These are phyloP conservation scores for Colletotrichum musicola DNA, from an alignment of 2,329 filamentous ascomycete species.

Conservation along the genomic window DNA sequence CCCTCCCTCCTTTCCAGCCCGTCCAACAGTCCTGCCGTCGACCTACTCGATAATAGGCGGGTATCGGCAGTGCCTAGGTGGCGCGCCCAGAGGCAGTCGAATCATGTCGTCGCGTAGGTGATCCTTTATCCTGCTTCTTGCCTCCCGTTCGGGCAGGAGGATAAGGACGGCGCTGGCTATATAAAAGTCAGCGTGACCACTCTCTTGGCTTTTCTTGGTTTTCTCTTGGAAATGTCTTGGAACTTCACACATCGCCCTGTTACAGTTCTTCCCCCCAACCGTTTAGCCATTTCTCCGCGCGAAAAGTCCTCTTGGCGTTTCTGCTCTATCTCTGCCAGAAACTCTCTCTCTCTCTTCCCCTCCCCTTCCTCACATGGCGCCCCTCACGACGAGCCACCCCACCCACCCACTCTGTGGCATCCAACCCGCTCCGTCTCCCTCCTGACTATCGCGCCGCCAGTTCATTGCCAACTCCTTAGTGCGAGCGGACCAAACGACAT, in stretches of 20 bases:
- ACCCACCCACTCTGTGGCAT: not conserved
- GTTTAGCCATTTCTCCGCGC: constrained; percentile 19
- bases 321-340: constrained; percentile 25
- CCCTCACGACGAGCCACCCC: not conserved
- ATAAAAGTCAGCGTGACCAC: constrained; percentile 30
- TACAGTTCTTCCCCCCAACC: not conserved
- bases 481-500: not conserved
- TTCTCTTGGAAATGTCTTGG: constrained; percentile 36
- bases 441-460: not conserved
- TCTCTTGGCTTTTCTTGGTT: constrained; percentile 37
- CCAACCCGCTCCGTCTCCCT: not conserved
- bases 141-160: constrained; percentile 35
- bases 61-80: constrained; percentile 24
- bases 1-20: not conserved
- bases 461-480: not conserved
- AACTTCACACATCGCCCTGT: not conserved
- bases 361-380: not conserved
- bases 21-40: not conserved
- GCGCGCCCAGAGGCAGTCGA: constrained; percentile 21
- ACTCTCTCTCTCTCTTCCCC: not conserved
- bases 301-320: constrained; percentile 19
- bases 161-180: constrained; percentile 18
- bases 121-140: not conserved
- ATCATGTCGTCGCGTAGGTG: constrained; percentile 10
- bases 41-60: constrained; percentile 1